Percentiles rank a stretch among this genome's conserved stretches.
These are phyloP conservation scores for Pythium rishiriense DNA, from an alignment of 352 stramenopile species.

Conservation along the genomic window DNA sequence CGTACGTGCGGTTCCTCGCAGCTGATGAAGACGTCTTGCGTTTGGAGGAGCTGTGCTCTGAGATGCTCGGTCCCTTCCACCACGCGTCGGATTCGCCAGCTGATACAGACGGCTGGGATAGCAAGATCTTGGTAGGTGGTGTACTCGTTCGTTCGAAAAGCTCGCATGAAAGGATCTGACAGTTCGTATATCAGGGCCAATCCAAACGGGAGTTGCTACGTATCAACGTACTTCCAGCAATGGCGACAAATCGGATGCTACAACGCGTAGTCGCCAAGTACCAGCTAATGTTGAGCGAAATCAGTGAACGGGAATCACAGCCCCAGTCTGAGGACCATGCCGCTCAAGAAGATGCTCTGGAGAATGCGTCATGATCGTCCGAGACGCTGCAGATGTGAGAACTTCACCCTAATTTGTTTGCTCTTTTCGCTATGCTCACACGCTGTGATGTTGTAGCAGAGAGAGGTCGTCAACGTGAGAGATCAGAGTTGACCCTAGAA, in stretches of 20 bases:
- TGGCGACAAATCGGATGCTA: slow-evolving; percentile 76
- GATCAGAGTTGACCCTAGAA: too few species aligned
- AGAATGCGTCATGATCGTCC: not conserved
- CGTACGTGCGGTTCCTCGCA: slow-evolving; percentile 81
- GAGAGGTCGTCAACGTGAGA: too few species aligned
- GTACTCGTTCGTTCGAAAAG: not conserved
- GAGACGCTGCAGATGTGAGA: too few species aligned
- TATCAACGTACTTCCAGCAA: slow-evolving; percentile 67
- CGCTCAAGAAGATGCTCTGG: not conserved
- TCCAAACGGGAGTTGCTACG: slow-evolving; percentile 78
- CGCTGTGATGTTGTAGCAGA: too few species aligned
- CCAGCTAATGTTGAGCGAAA: slow-evolving; percentile 80
- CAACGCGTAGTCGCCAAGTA: slow-evolving; percentile 86
- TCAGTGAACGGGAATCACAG: slow-evolving; percentile 39
- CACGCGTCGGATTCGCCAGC: slow-evolving; percentile 32
- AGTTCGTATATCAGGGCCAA: slow-evolving; percentile 47
- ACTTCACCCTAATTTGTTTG: too few species aligned
- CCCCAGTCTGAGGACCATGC: not conserved
- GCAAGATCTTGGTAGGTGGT: slow-evolving; percentile 14
- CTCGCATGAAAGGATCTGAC: not conserved
- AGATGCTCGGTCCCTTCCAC: slow-evolving; percentile 79
- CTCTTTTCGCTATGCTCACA: too few species aligned
- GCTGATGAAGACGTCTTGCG: slow-evolving; percentile 76
- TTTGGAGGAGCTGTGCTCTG: slow-evolving; percentile 74
- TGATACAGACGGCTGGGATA: slow-evolving; percentile 6